phyloP scores from a whole-genome alignment of 2,329 filamentous ascomycete genomes.

The Talaromyces amestolkiae region DNA sequence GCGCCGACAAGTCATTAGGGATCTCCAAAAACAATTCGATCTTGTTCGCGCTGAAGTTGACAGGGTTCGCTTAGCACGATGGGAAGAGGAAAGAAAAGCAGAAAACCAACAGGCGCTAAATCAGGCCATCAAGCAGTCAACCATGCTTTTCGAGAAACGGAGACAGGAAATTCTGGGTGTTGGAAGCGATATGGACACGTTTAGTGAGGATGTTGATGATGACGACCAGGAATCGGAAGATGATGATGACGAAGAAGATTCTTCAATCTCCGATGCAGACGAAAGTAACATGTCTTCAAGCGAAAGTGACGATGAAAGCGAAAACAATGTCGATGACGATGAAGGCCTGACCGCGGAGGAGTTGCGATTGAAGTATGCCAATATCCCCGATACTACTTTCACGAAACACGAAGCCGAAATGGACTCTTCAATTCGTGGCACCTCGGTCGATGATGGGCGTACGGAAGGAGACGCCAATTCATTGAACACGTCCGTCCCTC shows the following conservation, averaged over 20 bases:
- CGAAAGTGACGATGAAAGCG: slow-evolving; percentile 43
- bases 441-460: slow-evolving; percentile 18
- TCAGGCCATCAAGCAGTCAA: slow-evolving; percentile 53
- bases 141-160: slow-evolving; percentile 49
- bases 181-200: slow-evolving; percentile 68
- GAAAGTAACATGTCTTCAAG: slow-evolving; percentile 52
- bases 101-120: slow-evolving; percentile 55
- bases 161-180: slow-evolving; percentile 47
- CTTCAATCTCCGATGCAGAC: slow-evolving; percentile 49
- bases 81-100: slow-evolving; percentile 56
- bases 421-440: slow-evolving; percentile 23
- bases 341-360: slow-evolving; percentile 48
- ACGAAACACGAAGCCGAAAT: slow-evolving; percentile 27
- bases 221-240: slow-evolving; percentile 3
- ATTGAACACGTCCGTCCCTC: slow-evolving; percentile 28
- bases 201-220: slow-evolving; percentile 51
- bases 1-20: slow-evolving; percentile 69
- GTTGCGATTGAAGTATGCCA: slow-evolving; percentile 48
- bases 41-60: slow-evolving; percentile 59
- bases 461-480: slow-evolving; percentile 25
- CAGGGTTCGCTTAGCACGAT: slow-evolving; percentile 54
- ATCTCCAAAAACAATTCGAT: slow-evolving; percentile 62
- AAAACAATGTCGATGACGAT: slow-evolving; percentile 42
- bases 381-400: slow-evolving; percentile 32
- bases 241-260: slow-evolving; percentile 22